A percentile compares a stretch with the other conserved stretches of the same genome.
Evolutionary conservation across 441 rosid species (phyloP).

Genomic region (Theobroma grandiflorum): DNA sequence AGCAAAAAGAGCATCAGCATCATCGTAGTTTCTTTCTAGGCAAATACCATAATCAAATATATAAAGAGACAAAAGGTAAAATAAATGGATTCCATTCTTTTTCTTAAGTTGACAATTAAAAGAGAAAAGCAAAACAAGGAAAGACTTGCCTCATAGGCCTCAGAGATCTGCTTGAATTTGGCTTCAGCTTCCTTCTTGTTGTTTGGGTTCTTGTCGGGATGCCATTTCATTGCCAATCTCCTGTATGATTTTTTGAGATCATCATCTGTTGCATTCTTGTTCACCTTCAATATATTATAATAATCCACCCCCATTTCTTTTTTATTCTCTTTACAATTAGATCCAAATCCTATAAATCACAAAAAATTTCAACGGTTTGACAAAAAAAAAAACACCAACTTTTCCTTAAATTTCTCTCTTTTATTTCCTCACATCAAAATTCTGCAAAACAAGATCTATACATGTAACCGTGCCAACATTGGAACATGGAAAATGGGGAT

Average conservation of each 20-base stretch:
- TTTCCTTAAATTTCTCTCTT: not conserved
- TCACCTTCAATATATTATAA: conserved; percentile 73
- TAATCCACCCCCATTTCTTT: conserved; percentile 84
- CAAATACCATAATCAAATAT: not conserved
- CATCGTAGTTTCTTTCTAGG: conserved; percentile 14
- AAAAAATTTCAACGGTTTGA: not conserved
- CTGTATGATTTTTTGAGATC: conserved; percentile 90
- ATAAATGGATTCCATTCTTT: not conserved
- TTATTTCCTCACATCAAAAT: not conserved
- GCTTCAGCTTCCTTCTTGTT: conserved; percentile 90
- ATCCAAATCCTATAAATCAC: conserved; percentile 24
- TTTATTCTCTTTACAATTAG: not conserved
- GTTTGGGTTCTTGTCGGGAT: conserved; percentile 92
- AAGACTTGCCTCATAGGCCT: conserved; percentile 80
- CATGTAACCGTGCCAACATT: not conserved
- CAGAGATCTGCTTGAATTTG: conserved; percentile 92
- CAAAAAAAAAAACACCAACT: conserved; percentile 23
- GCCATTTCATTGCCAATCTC: conserved; percentile 93
- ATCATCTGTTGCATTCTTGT: conserved; percentile 79
- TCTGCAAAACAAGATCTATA: conserved; percentile 26
- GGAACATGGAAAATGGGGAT: not conserved
- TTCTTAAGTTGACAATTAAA: not conserved
- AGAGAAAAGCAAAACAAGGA: not conserved
- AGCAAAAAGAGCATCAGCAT: not conserved
- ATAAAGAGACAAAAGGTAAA: not conserved